A percentile compares a stretch with the other conserved stretches of the same genome.
Evolutionary conservation across 202 grass and related monocot species (phyloP).

Genomic region (Miscanthus sacchariflorus): DNA sequence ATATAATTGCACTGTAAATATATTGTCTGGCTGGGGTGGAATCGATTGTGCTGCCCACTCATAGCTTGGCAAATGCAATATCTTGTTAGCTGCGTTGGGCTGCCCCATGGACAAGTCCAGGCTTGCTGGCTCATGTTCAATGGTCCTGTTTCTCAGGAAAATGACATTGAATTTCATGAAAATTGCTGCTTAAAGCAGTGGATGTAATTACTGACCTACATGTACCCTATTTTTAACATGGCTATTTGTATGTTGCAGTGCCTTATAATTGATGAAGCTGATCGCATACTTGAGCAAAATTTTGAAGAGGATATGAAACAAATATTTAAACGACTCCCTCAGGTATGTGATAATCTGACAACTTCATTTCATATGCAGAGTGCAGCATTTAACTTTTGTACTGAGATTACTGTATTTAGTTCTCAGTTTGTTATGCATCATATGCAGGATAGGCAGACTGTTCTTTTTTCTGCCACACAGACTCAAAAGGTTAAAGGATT

Average conservation of each 20-base stretch:
- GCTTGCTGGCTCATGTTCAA: neutral
- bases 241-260: neutral
- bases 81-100: neutral
- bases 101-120: neutral
- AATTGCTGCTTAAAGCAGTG: neutral
- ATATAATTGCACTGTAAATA: neutral
- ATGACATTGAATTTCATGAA: neutral
- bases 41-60: neutral
- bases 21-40: neutral
- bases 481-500: slow-evolving; percentile 64
- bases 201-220: neutral
- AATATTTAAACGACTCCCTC: too few species aligned
- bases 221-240: slow-evolving; percentile 7
- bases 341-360: neutral
- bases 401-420: neutral
- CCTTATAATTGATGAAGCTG: too few species aligned
- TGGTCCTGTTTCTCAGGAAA: neutral
- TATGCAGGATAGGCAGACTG: slow-evolving; percentile 80
- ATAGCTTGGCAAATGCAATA: too few species aligned
- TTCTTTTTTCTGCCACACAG: slow-evolving; percentile 92
- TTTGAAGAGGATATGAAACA: too few species aligned
- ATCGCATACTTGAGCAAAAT: too few species aligned
- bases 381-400: neutral
- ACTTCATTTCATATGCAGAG: slow-evolving; percentile 22
- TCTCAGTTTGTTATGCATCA: neutral